These are phyloP conservation scores for Holtermanniella nyarrowii DNA, from an alignment of 768 basidiomycete species.

Conservation along the genomic window DNA sequence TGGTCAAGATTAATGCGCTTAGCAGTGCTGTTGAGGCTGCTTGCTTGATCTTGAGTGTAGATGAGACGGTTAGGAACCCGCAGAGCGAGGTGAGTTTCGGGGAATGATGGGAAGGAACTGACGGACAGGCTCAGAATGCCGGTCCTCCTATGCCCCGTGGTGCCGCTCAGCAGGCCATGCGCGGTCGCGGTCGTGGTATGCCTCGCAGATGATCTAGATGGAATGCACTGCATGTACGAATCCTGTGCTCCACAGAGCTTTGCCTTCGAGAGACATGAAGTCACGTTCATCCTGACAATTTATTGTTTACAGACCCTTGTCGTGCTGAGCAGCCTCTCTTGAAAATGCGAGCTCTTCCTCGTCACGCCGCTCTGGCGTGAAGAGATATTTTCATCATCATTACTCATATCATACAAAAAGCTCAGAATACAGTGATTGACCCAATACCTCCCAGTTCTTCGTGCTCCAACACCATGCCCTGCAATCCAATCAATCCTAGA, in stretches of 20 bases:
- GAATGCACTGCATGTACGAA: too few species aligned
- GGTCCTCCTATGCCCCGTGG: slow-evolving; percentile 91
- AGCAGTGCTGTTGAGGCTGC: slow-evolving; percentile 93
- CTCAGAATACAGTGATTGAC: slow-evolving; percentile 47
- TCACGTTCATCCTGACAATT: too few species aligned
- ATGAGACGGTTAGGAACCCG: slow-evolving; percentile 93
- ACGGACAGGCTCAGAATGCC: slow-evolving; percentile 36
- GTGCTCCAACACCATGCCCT: slow-evolving; percentile 70
- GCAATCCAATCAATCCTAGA: slow-evolving; percentile 55
- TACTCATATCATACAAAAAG: too few species aligned
- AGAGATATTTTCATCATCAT: too few species aligned
- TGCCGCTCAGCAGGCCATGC: slow-evolving; percentile 70
- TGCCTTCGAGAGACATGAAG: too few species aligned
- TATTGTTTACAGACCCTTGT: too few species aligned
- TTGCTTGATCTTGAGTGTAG: slow-evolving; percentile 86
- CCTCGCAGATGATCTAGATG: slow-evolving; percentile 21
- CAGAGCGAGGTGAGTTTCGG: slow-evolving; percentile 66
- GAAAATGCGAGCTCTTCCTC: too few species aligned
- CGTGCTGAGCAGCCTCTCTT: too few species aligned
- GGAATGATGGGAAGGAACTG: neutral
- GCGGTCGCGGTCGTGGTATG: slow-evolving; percentile 72
- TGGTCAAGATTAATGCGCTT: slow-evolving; percentile 92
- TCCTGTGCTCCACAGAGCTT: too few species aligned
- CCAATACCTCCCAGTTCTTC: slow-evolving; percentile 68
- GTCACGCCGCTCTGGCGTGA: too few species aligned